Percentiles rank a stretch among this genome's conserved stretches.
Conservation (phyloP, 164 flowering plant genomes). For the Annona squamosa region DNA sequence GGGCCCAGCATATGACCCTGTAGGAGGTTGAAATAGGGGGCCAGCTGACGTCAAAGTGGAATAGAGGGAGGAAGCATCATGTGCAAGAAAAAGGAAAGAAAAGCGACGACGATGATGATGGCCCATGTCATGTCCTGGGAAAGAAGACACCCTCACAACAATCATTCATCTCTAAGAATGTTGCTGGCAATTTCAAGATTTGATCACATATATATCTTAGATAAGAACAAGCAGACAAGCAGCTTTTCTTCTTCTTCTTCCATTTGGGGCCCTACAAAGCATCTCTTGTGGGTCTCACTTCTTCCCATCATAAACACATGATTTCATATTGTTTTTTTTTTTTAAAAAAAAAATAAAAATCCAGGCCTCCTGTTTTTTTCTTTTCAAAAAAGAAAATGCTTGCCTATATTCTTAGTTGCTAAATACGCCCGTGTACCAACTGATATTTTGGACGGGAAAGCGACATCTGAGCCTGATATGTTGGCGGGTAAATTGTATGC, state of each 20-base stretch:
- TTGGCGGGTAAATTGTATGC: no score
- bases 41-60: conserved; percentile 1
- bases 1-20: not conserved
- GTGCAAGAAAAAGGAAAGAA: conserved; percentile 9
- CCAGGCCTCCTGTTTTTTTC: no score
- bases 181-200: conserved; percentile 4
- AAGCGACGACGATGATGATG: not conserved
- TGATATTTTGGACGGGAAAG: no score
- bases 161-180: conserved; percentile 14
- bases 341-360: no score
- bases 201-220: not conserved
- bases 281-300: not conserved
- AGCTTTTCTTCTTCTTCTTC: not conserved
- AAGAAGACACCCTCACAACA: not conserved
- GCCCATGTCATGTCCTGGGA: conserved; percentile 2
- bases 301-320: conserved; percentile 11
- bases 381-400: no score
- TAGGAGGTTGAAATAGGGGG: conserved; percentile 3
- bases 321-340: conserved; percentile 1
- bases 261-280: not conserved
- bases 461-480: no score
- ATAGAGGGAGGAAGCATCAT: not conserved
- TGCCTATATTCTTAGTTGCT: no score
- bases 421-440: no score
- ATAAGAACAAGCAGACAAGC: not conserved